phyloP scores from a whole-genome alignment of 2,329 filamentous ascomycete species.

The Stagonosporopsis vannaccii region DNA sequence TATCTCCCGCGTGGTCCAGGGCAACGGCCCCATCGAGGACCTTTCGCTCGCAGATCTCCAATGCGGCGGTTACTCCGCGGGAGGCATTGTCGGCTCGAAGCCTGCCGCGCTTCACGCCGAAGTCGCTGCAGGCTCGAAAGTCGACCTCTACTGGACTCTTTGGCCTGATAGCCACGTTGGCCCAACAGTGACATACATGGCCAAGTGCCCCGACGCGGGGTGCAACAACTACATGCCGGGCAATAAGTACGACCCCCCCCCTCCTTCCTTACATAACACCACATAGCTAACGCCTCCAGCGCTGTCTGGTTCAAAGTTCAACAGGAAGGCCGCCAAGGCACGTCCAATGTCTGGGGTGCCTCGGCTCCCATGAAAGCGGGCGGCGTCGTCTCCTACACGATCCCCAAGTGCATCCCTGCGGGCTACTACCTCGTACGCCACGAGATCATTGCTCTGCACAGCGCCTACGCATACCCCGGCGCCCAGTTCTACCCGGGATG shows the following conservation, averaged over 20 bases:
- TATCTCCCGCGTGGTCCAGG: slow-evolving; percentile 65
- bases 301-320: slow-evolving; percentile 66
- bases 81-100: slow-evolving; percentile 58
- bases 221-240: slow-evolving; percentile 61
- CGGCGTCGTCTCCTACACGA: slow-evolving; percentile 60
- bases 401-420: slow-evolving; percentile 60
- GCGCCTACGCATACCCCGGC: slow-evolving; percentile 58
- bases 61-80: slow-evolving; percentile 62
- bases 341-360: slow-evolving; percentile 59
- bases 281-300: slow-evolving; percentile 12
- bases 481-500: slow-evolving; percentile 66
- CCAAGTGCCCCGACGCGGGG: slow-evolving; percentile 60
- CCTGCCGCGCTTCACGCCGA: slow-evolving; percentile 64
- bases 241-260: slow-evolving; percentile 37
- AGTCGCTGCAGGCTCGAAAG: slow-evolving; percentile 61
- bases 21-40: slow-evolving; percentile 66
- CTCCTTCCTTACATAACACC: slow-evolving; percentile 19
- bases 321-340: slow-evolving; percentile 59
- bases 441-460: slow-evolving; percentile 64
- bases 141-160: slow-evolving; percentile 62
- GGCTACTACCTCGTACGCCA: slow-evolving; percentile 67
- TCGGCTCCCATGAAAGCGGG: slow-evolving; percentile 55
- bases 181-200: slow-evolving; percentile 67
- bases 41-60: slow-evolving; percentile 62
- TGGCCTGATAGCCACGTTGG: slow-evolving; percentile 61